Percentiles rank a stretch among this genome's conserved stretches.
phyloP scores from a whole-genome alignment of 805 yeast genomes.

The Metschnikowia arizonensis region DNA sequence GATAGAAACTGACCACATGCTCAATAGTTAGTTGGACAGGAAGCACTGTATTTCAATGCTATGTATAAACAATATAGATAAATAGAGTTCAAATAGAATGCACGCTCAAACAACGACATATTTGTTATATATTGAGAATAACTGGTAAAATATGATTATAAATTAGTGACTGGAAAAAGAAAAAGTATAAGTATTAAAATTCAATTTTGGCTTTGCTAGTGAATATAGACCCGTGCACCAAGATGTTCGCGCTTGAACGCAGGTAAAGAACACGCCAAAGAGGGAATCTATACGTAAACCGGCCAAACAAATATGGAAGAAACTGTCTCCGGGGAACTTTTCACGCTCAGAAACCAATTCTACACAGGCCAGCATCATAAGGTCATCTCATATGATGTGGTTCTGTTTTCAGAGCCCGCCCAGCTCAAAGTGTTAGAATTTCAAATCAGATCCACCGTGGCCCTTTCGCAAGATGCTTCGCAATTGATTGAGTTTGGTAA shows the following conservation, averaged over 20 bases:
- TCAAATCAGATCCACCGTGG: slow-evolving; percentile 38
- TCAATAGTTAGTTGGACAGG: not conserved
- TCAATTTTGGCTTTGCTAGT: not conserved
- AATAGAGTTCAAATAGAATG: not conserved
- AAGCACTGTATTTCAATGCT: not conserved
- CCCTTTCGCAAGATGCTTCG: slow-evolving; percentile 38
- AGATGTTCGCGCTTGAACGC: not conserved
- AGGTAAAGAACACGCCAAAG: slow-evolving; percentile 4
- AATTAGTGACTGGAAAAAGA: no score
- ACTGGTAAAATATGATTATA: no score
- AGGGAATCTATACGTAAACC: not conserved
- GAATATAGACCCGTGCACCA: slow-evolving; percentile 1
- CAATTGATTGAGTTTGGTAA: slow-evolving; percentile 35
- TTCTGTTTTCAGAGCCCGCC: slow-evolving; percentile 35
- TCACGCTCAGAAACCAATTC: slow-evolving; percentile 53
- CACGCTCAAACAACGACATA: not conserved
- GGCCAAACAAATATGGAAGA: slow-evolving; percentile 28
- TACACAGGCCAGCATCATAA: slow-evolving; percentile 54
- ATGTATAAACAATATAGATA: not conserved
- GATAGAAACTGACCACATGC: not conserved
- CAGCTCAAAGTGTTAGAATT: slow-evolving; percentile 39
- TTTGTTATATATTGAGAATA: no score
- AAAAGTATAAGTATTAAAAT: no score
- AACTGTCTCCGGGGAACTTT: slow-evolving; percentile 48
- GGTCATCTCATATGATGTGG: slow-evolving; percentile 36